A percentile compares a stretch with the other conserved stretches of the same genome.
phyloP scores from a whole-genome alignment of 768 basidiomycete species.

The Tylopilus felleus region DNA sequence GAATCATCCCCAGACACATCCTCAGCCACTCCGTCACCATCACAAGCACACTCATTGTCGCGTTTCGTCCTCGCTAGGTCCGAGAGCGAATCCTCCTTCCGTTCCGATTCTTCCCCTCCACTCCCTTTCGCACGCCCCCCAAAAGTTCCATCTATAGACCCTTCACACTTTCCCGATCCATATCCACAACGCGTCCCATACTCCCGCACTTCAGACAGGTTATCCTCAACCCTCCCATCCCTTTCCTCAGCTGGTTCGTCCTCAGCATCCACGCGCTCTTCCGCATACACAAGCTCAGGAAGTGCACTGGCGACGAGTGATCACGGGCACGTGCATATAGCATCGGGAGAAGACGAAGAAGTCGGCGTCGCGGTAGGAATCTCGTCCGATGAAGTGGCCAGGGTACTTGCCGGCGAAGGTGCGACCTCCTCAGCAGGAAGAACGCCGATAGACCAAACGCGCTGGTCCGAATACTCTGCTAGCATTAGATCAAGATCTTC shows the following conservation, averaged over 20 bases:
- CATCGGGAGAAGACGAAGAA: slow-evolving; percentile 56
- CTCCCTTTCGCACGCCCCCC: slow-evolving; percentile 42
- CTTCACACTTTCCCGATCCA: slow-evolving; percentile 68
- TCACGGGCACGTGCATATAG: slow-evolving; percentile 64
- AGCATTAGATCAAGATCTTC: slow-evolving; percentile 69
- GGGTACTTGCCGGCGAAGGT: slow-evolving; percentile 55
- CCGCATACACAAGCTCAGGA: slow-evolving; percentile 72
- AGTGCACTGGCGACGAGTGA: slow-evolving; percentile 60
- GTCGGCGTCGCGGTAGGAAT: slow-evolving; percentile 53
- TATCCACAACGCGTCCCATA: slow-evolving; percentile 59
- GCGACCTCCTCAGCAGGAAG: slow-evolving; percentile 44
- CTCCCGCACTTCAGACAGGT: slow-evolving; percentile 33
- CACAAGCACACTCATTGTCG: slow-evolving; percentile 24
- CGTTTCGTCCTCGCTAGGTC: slow-evolving; percentile 38
- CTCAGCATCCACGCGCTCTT: slow-evolving; percentile 68
- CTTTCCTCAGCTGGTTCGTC: slow-evolving; percentile 72
- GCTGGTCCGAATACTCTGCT: slow-evolving; percentile 74
- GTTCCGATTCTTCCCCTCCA: slow-evolving; percentile 34
- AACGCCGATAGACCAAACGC: slow-evolving; percentile 56
- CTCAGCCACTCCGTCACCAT: slow-evolving; percentile 24
- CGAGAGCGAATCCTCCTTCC: slow-evolving; percentile 39
- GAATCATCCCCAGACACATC: slow-evolving; percentile 13
- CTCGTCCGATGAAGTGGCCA: slow-evolving; percentile 62
- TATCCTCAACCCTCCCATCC: slow-evolving; percentile 46
- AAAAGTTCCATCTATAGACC: slow-evolving; percentile 51